A percentile compares a stretch with the other conserved stretches of the same genome.
phyloP scores from a whole-genome alignment of 2,329 filamentous ascomycete genomes.

The Myriosclerotinia scirpicola region DNA sequence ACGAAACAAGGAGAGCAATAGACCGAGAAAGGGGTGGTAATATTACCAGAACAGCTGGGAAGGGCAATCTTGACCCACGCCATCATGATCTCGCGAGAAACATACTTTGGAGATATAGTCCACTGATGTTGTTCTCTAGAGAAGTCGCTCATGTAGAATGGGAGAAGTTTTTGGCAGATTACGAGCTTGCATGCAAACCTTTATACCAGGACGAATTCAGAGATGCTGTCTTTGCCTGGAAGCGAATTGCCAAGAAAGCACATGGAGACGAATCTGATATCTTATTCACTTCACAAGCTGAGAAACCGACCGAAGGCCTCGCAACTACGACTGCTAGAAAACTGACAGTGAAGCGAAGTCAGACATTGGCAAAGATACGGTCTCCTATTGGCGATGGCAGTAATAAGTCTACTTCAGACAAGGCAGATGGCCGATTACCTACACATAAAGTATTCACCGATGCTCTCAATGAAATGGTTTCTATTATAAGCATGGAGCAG shows the following conservation, averaged over 20 bases:
- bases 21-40: conserved; percentile 50
- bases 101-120: conserved; percentile 82
- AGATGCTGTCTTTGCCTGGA: conserved; percentile 76
- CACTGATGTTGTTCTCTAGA: conserved; percentile 81
- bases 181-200: conserved; percentile 72
- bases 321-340: conserved; percentile 74
- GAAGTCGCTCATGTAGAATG: conserved; percentile 82
- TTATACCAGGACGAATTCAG: conserved; percentile 82
- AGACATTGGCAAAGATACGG: conserved; percentile 77
- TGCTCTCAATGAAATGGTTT: conserved; percentile 77
- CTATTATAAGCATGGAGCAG: conserved; percentile 86
- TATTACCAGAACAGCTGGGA: conserved; percentile 47
- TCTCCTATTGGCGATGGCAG: conserved; percentile 64
- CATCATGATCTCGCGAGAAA: conserved; percentile 72
- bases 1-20: conserved; percentile 65
- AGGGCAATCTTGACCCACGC: conserved; percentile 66
- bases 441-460: conserved; percentile 80
- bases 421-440: conserved; percentile 65
- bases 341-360: conserved; percentile 89
- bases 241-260: conserved; percentile 71
- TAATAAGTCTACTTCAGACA: conserved; percentile 53
- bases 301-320: conserved; percentile 81
- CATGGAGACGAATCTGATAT: conserved; percentile 77
- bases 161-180: conserved; percentile 75
- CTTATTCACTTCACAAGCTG: conserved; percentile 79